Percentiles rank a stretch among this genome's conserved stretches.
These are phyloP conservation scores for Microsporum ferrugineum DNA, from an alignment of 2,329 filamentous ascomycete genomes.

Conservation along the genomic window DNA sequence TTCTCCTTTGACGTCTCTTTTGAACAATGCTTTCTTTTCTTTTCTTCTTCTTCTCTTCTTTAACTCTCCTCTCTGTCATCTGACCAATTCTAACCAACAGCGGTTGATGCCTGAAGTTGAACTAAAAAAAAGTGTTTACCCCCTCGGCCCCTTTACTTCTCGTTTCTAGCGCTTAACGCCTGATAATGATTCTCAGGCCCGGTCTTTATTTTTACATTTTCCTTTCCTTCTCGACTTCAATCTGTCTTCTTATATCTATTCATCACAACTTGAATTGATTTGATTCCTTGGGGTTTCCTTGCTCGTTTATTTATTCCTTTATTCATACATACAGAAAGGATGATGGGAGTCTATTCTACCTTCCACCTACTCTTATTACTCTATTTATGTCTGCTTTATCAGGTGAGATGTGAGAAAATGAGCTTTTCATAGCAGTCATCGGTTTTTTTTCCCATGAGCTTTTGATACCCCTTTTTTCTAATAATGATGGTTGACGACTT, in stretches of 20 bases:
- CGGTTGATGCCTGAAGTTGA: not conserved
- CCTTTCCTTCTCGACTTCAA: not conserved
- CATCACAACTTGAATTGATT: not conserved
- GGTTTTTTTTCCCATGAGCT: not conserved
- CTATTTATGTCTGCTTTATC: not conserved
- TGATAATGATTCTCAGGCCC: not conserved
- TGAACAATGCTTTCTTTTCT: not conserved
- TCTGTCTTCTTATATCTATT: constrained; percentile 9
- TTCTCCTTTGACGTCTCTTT: not conserved
- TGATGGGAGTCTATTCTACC: not conserved
- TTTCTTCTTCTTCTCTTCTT: not conserved
- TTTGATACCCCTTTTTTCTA: not conserved
- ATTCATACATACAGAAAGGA: not conserved
- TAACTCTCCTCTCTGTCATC: not conserved
- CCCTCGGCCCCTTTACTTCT: constrained; percentile 9
- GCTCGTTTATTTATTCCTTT: not conserved
- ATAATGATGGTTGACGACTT: not conserved
- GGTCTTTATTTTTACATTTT: not conserved
- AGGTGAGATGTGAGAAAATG: not conserved
- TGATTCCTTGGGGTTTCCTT: not conserved
- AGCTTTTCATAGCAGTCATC: not conserved
- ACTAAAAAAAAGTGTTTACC: constrained; percentile 1
- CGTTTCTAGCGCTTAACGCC: constrained; percentile 12
- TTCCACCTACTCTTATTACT: not conserved
- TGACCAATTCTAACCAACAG: not conserved